phyloP scores from a whole-genome alignment of 768 basidiomycete genomes.

The Pleurotus tuber-regium region DNA sequence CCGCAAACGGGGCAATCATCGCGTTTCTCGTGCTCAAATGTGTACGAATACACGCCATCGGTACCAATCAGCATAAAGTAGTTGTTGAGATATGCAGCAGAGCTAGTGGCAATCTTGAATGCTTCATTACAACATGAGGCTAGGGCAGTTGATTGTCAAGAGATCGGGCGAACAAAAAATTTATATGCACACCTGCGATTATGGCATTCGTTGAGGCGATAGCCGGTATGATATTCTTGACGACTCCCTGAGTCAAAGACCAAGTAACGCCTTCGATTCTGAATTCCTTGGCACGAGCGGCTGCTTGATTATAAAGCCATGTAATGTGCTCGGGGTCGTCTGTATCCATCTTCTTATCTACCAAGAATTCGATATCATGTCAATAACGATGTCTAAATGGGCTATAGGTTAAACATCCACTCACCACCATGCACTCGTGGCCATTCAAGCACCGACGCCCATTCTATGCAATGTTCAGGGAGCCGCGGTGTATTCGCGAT shows the following conservation, averaged over 20 bases:
- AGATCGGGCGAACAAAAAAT: not conserved
- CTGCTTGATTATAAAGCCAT: slow-evolving; percentile 85
- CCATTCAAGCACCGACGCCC: slow-evolving; percentile 99
- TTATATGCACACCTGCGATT: slow-evolving; percentile 69
- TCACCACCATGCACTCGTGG: slow-evolving; percentile 87
- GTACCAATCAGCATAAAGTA: slow-evolving; percentile 99
- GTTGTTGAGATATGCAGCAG: slow-evolving; percentile 92
- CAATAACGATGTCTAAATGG: not conserved
- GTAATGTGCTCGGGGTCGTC: slow-evolving; percentile 96
- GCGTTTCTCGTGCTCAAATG: slow-evolving; percentile 92
- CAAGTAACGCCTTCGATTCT: slow-evolving; percentile 99
- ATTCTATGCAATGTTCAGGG: slow-evolving; percentile 99
- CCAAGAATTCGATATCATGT: slow-evolving; percentile 7
- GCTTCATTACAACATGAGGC: slow-evolving; percentile 99
- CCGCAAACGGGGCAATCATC: slow-evolving; percentile 97
- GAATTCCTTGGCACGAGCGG: slow-evolving; percentile 85
- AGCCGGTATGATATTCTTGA: slow-evolving; percentile 99
- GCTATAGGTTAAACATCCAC: slow-evolving; percentile 10
- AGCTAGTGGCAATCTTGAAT: slow-evolving; percentile 96
- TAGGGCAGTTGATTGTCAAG: slow-evolving; percentile 22
- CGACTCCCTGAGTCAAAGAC: slow-evolving; percentile 96
- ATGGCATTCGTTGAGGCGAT: slow-evolving; percentile 99
- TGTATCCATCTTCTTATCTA: slow-evolving; percentile 95
- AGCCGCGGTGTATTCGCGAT: slow-evolving; percentile 98
- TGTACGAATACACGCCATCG: slow-evolving; percentile 94